Evolutionary conservation across 2,329 filamentous ascomycete genomes (phyloP).

Genomic region (Sporothrix protearum): DNA sequence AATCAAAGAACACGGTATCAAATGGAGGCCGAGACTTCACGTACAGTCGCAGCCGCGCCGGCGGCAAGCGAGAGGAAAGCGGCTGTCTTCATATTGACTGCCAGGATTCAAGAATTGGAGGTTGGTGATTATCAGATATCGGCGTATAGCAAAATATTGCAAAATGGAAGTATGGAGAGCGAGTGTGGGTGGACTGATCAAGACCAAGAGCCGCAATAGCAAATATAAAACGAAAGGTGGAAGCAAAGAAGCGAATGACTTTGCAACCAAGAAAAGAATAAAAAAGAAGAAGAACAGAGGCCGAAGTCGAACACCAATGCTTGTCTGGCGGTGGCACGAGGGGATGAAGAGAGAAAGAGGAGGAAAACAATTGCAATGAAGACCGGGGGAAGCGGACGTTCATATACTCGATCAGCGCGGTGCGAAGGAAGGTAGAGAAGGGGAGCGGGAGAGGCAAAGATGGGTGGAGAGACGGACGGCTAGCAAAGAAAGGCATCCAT

Average conservation of each 20-base stretch:
- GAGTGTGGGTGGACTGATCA: slow-evolving; percentile 27
- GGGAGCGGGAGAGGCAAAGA: slow-evolving; percentile 8
- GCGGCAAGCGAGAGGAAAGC: slow-evolving; percentile 49
- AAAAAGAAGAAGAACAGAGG: slow-evolving; percentile 24
- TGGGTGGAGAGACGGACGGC: background rate
- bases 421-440: background rate
- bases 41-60: slow-evolving; percentile 46
- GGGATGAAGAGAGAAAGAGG: slow-evolving; percentile 23
- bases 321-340: slow-evolving; percentile 20
- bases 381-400: slow-evolving; percentile 7
- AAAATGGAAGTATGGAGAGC: slow-evolving; percentile 12
- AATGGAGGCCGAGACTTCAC: background rate
- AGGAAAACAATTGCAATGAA: background rate
- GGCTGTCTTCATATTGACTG: slow-evolving; percentile 49
- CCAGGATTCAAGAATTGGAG: background rate
- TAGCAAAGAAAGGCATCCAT: slow-evolving; percentile 21
- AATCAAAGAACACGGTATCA: too few species aligned
- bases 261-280: slow-evolving; percentile 41
- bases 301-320: slow-evolving; percentile 19
- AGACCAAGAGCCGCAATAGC: slow-evolving; percentile 31
- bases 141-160: background rate
- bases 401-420: slow-evolving; percentile 23
- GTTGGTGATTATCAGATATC: slow-evolving; percentile 1
- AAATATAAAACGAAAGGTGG: slow-evolving; percentile 30
- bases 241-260: slow-evolving; percentile 58